Conservation (phyloP, 352 stramenopile genomes). For the Pythium rhizo-oryzae region DNA sequence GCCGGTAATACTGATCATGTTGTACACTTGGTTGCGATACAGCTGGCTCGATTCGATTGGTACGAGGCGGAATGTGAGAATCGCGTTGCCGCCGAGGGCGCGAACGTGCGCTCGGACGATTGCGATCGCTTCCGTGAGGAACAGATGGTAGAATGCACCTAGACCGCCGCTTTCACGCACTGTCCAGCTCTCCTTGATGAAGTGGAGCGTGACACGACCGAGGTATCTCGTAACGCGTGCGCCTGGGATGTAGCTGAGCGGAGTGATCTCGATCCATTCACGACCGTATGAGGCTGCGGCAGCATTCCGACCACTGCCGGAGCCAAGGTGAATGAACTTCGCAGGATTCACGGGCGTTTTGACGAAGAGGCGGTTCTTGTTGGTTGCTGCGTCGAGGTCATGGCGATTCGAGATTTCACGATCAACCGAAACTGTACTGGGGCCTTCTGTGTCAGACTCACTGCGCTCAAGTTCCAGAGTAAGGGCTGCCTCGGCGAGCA, state of each 20-base stretch:
- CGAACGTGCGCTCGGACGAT: constrained; percentile 86
- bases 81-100: constrained; percentile 82
- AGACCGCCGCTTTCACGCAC: constrained; percentile 86
- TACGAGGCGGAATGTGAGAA: constrained; percentile 86
- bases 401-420: neutral
- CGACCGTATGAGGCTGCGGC: constrained; percentile 41
- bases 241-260: constrained; percentile 75
- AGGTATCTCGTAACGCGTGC: constrained; percentile 78
- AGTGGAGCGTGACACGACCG: constrained; percentile 87
- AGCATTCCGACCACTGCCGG: constrained; percentile 20
- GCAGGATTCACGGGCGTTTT: constrained; percentile 40
- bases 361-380: constrained; percentile 43
- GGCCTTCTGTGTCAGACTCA: constrained; percentile 25
- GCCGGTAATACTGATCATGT: constrained; percentile 91
- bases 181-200: constrained; percentile 91
- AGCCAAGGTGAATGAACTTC: constrained; percentile 45
- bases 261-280: constrained; percentile 87
- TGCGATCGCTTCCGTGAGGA: constrained; percentile 86
- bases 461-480: constrained; percentile 36
- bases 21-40: constrained; percentile 91
- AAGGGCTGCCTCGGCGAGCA: constrained; percentile 49
- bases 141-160: constrained; percentile 87
- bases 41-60: constrained; percentile 88
- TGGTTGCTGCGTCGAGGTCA: constrained; percentile 24
- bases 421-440: constrained; percentile 6